Conservation (phyloP, 2,329 filamentous ascomycete species). For the Pseudopithomyces chartarum region DNA sequence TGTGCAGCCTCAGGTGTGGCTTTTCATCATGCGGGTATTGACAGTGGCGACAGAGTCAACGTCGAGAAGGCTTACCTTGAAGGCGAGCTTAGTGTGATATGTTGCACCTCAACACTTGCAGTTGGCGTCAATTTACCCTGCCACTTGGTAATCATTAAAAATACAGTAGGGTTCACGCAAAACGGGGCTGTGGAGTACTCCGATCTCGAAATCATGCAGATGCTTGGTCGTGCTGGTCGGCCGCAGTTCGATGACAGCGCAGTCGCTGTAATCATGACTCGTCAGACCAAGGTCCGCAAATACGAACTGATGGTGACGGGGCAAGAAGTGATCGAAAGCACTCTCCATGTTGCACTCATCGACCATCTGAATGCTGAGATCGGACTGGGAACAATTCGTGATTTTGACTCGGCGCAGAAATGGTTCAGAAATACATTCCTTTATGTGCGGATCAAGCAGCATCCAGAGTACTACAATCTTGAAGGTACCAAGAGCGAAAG, state of each 20-base stretch:
- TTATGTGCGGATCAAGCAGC: conserved; percentile 72
- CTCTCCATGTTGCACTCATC: conserved; percentile 76
- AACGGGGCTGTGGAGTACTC: conserved; percentile 70
- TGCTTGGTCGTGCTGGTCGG: conserved; percentile 82
- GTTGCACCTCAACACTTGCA: conserved; percentile 83
- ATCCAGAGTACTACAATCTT: conserved; percentile 73
- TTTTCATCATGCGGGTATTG: conserved; percentile 81
- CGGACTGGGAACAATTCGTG: conserved; percentile 72
- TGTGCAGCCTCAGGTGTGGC: conserved; percentile 67
- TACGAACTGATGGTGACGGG: conserved; percentile 79
- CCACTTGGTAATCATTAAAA: conserved; percentile 82
- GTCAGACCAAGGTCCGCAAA: conserved; percentile 63
- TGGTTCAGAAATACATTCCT: conserved; percentile 83
- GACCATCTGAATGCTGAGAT: conserved; percentile 87
- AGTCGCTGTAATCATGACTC: conserved; percentile 79
- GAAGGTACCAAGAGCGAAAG: conserved; percentile 56
- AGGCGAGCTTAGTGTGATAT: conserved; percentile 78
- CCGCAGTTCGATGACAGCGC: conserved; percentile 82
- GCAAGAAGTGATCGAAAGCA: conserved; percentile 75
- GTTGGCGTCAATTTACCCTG: conserved; percentile 85
- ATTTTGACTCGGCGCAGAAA: conserved; percentile 66
- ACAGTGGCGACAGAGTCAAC: conserved; percentile 64
- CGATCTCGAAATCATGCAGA: conserved; percentile 86
- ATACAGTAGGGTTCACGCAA: conserved; percentile 67
- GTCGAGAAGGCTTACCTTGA: conserved; percentile 72